Percentiles rank a stretch among this genome's conserved stretches.
Evolutionary conservation across 192 early-diverging fungal species (phyloP).

Genomic region (Rhizophlyctis rosea): DNA sequence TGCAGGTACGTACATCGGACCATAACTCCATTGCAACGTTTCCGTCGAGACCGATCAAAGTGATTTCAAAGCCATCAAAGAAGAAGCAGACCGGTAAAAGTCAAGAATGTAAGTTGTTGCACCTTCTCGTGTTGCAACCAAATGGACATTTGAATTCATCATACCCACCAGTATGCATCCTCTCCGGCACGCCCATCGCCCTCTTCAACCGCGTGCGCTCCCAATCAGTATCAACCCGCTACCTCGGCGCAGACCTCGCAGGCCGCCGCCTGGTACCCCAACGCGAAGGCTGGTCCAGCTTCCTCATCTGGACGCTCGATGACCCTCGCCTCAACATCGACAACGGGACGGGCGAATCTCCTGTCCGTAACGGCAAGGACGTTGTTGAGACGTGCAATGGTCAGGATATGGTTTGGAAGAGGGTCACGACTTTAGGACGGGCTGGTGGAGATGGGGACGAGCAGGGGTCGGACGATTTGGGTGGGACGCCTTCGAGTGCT

Average conservation of each 20-base stretch:
- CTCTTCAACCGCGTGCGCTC: slow-evolving; percentile 87
- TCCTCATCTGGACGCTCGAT: slow-evolving; percentile 80
- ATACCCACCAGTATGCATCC: slow-evolving; percentile 71
- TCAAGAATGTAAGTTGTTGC: slow-evolving; percentile 53
- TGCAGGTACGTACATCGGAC: too few relatives aligned
- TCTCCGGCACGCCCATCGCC: slow-evolving; percentile 80
- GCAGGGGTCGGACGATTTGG: too few relatives aligned
- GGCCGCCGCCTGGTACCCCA: slow-evolving; percentile 22
- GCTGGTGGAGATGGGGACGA: too few relatives aligned
- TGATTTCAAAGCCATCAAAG: slow-evolving; percentile 90
- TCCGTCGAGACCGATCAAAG: slow-evolving; percentile 69
- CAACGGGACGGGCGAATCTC: too few relatives aligned
- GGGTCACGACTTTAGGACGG: too few relatives aligned
- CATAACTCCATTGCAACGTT: slow-evolving; percentile 10
- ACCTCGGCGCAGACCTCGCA: slow-evolving; percentile 63
- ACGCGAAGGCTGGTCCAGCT: slow-evolving; percentile 84
- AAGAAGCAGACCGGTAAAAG: slow-evolving; percentile 84
- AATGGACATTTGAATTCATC: slow-evolving; percentile 64
- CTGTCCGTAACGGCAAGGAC: too few relatives aligned
- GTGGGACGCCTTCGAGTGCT: too few relatives aligned
- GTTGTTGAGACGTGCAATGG: too few relatives aligned
- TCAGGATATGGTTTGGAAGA: too few relatives aligned
- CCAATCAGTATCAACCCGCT: slow-evolving; percentile 88
- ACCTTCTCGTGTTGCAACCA: not conserved
- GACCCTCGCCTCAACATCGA: slow-evolving; percentile 68